A percentile compares a stretch with the other conserved stretches of the same genome.
These are phyloP conservation scores for Xylariaceae sp. DNA, from an alignment of 2,329 filamentous ascomycete species.

Conservation along the genomic window DNA sequence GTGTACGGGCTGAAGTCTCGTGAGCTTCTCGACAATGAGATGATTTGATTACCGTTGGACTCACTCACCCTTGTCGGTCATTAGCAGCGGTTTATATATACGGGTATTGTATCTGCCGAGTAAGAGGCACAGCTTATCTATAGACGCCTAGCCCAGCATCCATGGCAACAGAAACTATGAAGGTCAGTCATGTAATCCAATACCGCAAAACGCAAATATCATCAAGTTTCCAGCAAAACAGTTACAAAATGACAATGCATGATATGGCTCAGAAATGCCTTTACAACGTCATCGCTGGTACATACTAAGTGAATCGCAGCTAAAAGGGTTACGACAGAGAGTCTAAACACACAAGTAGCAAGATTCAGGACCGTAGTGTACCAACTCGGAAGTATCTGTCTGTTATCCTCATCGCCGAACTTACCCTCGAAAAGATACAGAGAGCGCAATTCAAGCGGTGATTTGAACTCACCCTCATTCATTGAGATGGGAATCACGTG, in stretches of 20 bases:
- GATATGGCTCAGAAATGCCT: conserved; percentile 64
- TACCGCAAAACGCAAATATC: background rate
- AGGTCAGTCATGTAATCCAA: background rate
- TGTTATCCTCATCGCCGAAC: conserved; percentile 58
- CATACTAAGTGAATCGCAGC: conserved; percentile 25
- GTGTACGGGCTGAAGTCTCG: no score
- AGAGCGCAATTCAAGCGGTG: background rate
- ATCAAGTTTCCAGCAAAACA: background rate
- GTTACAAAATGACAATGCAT: background rate
- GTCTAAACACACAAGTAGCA: conserved; percentile 47
- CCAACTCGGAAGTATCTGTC: conserved; percentile 72
- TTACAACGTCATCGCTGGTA: conserved; percentile 49
- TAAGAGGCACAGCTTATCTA: no score
- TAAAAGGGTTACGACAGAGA: conserved; percentile 44
- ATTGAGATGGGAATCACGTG: conserved; percentile 24
- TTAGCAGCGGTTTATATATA: no score
- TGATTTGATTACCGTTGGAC: no score
- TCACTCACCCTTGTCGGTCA: no score
- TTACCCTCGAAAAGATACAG: background rate
- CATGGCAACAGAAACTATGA: background rate
- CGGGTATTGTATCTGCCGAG: no score
- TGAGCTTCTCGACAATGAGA: no score
- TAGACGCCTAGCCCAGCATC: background rate
- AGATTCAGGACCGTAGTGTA: conserved; percentile 15
- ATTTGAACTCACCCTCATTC: conserved; percentile 7